Evolutionary conservation across 2,329 filamentous ascomycete species (phyloP).

Genomic region (Scytalidium lignicola): DNA sequence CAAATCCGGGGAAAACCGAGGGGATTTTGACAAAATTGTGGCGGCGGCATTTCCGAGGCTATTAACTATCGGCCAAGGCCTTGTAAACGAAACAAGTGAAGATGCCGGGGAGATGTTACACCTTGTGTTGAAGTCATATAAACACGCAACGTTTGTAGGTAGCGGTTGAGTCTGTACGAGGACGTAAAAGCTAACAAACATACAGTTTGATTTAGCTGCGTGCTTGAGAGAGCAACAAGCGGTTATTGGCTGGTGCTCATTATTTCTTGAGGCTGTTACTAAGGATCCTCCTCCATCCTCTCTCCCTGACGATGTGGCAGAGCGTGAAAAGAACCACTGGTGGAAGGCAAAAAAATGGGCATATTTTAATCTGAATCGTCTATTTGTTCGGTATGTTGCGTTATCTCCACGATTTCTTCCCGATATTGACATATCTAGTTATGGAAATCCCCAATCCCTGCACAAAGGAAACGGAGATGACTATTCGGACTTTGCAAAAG

Average conservation of each 20-base stretch:
- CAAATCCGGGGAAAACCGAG: slow-evolving; percentile 73
- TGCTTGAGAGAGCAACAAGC: slow-evolving; percentile 73
- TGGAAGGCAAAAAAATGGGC: slow-evolving; percentile 99
- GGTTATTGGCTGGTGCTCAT: slow-evolving; percentile 92
- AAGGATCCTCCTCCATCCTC: slow-evolving; percentile 77
- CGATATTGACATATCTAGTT: slow-evolving; percentile 46
- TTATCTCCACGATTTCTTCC: neutral
- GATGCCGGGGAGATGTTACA: slow-evolving; percentile 97
- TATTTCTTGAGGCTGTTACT: slow-evolving; percentile 85
- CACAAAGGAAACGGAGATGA: slow-evolving; percentile 71
- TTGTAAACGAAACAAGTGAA: slow-evolving; percentile 85
- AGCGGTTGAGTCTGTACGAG: slow-evolving; percentile 5
- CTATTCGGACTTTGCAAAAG: slow-evolving; percentile 78
- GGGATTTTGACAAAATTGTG: slow-evolving; percentile 92
- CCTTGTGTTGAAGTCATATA: slow-evolving; percentile 92
- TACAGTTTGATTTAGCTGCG: slow-evolving; percentile 76
- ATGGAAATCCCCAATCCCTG: slow-evolving; percentile 78
- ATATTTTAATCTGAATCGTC: slow-evolving; percentile 92
- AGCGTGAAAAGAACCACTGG: slow-evolving; percentile 93
- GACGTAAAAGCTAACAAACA: slow-evolving; percentile 26
- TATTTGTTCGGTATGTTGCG: slow-evolving; percentile 74
- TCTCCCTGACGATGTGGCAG: slow-evolving; percentile 72
- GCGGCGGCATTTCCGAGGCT: slow-evolving; percentile 85
- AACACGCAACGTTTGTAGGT: slow-evolving; percentile 93
- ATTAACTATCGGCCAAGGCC: slow-evolving; percentile 77